phyloP scores from a whole-genome alignment of 2,329 filamentous ascomycete genomes.

The Monosporascus cannonballus region DNA sequence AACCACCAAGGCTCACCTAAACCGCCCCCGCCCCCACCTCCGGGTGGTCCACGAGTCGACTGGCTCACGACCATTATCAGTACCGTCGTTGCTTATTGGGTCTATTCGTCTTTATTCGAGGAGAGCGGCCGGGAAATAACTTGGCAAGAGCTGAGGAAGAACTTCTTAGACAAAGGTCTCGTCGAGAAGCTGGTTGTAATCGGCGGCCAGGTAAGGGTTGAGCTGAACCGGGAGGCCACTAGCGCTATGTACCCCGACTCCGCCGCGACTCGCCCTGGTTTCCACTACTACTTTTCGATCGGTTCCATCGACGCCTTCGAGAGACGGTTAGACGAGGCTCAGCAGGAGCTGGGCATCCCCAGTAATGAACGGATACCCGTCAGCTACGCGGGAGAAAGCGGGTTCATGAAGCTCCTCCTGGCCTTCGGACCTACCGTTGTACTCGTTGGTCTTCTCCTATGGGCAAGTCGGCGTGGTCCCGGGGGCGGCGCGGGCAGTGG shows the following conservation, averaged over 20 bases:
- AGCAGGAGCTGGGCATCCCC: conserved; percentile 81
- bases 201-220: conserved; percentile 70
- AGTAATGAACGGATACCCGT: conserved; percentile 86
- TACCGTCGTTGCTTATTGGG: conserved; percentile 35
- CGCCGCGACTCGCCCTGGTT: conserved; percentile 57
- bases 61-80: conserved; percentile 48
- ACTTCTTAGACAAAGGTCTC: conserved; percentile 91
- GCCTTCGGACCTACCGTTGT: conserved; percentile 81
- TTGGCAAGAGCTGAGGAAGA: conserved; percentile 92
- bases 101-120: conserved; percentile 37
- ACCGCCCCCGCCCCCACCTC: conserved; percentile 9
- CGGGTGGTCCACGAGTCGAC: conserved; percentile 12
- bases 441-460: conserved; percentile 77
- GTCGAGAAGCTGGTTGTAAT: conserved; percentile 89
- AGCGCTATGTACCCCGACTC: conserved; percentile 71
- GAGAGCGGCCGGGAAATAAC: conserved; percentile 70
- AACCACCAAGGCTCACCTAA: conserved; percentile 1
- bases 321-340: conserved; percentile 78
- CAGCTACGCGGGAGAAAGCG: conserved; percentile 74
- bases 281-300: conserved; percentile 91
- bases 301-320: conserved; percentile 93
- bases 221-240: conserved; percentile 70
- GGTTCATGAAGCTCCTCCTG: conserved; percentile 65
- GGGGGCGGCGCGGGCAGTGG: conserved; percentile 64
- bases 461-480: conserved; percentile 65